phyloP scores from a whole-genome alignment of 208 protist species.

The Endotrypanum monterogeii region DNA sequence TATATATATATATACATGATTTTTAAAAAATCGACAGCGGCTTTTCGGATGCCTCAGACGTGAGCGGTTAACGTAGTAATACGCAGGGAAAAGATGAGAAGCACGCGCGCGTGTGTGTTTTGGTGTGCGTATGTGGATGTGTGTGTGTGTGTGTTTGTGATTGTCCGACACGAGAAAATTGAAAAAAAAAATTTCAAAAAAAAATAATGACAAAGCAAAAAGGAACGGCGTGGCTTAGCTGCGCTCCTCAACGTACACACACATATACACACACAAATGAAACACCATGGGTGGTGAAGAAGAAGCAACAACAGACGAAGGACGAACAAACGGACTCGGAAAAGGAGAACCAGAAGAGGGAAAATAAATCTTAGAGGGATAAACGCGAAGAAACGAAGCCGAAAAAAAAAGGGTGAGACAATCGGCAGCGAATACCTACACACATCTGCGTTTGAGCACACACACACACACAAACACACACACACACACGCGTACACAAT shows the following conservation, averaged over 20 bases:
- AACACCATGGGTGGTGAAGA: not conserved
- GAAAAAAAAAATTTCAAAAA: conserved; percentile 3
- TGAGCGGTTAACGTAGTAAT: no score
- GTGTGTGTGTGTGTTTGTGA: not conserved
- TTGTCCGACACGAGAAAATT: not conserved
- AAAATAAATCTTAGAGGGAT: not conserved
- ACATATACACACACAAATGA: not conserved
- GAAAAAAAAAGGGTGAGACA: not conserved
- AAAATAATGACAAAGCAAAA: no score
- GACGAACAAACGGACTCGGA: not conserved
- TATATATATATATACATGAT: no score
- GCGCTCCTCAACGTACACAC: not conserved
- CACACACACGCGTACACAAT: not conserved
- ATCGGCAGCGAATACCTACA: not conserved
- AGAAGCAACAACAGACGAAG: conserved; percentile 12
- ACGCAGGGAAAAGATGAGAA: no score
- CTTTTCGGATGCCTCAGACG: no score
- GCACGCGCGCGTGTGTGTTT: no score
- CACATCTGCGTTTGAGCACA: not conserved
- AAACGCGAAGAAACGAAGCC: not conserved
- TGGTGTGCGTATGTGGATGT: not conserved
- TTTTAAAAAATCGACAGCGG: no score
- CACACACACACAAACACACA: conserved; percentile 6
- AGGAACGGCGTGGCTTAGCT: not conserved
- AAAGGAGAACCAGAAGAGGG: conserved; percentile 10